Percentiles rank a stretch among this genome's conserved stretches.
phyloP scores from a whole-genome alignment of 2,329 filamentous ascomycete genomes.

The Purpureocillium lavendulum region DNA sequence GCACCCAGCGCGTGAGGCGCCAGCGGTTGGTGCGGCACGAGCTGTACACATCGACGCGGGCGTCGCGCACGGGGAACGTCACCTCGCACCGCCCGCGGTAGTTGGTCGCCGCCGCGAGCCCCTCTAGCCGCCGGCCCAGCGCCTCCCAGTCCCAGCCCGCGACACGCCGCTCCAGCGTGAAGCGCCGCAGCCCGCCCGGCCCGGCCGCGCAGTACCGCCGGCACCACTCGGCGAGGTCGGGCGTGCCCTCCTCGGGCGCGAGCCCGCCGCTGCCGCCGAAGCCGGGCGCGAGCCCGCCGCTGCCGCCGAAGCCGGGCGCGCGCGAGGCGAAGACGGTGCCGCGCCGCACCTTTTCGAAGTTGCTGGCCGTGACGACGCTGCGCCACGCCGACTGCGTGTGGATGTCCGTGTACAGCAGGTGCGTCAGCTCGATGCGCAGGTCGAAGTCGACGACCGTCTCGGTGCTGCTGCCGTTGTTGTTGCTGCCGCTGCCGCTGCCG shows the following conservation, averaged over 20 bases:
- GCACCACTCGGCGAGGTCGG: conserved; percentile 51
- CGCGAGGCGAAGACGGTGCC: conserved; percentile 50
- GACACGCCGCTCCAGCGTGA: conserved; percentile 43
- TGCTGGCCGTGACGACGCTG: conserved; percentile 42
- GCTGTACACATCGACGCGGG: conserved; percentile 55
- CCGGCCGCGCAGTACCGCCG: conserved; percentile 49
- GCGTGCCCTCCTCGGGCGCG: conserved; percentile 19
- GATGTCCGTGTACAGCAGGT: conserved; percentile 43
- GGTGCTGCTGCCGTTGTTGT: conserved; percentile 29
- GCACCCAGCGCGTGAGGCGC: conserved; percentile 55
- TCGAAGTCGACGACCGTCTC: conserved; percentile 51
- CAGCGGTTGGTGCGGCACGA: conserved; percentile 53
- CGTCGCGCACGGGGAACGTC: conserved; percentile 49
- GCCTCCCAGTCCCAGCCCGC: conserved; percentile 51
- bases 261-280: conserved; percentile 19
- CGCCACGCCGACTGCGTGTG: conserved; percentile 29
- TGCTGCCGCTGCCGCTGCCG: conserved; percentile 18
- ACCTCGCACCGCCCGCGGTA: conserved; percentile 57
- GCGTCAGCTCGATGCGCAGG: conserved; percentile 49
- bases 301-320: conserved; percentile 34
- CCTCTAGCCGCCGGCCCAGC: conserved; percentile 42
- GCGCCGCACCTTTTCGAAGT: conserved; percentile 54
- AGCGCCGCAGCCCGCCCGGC: conserved; percentile 46
- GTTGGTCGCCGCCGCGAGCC: conserved; percentile 54
- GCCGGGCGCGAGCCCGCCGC: conserved; percentile 31